Evolutionary conservation across 805 yeast species (phyloP).

Genomic region (Kazachstania martiniae): DNA sequence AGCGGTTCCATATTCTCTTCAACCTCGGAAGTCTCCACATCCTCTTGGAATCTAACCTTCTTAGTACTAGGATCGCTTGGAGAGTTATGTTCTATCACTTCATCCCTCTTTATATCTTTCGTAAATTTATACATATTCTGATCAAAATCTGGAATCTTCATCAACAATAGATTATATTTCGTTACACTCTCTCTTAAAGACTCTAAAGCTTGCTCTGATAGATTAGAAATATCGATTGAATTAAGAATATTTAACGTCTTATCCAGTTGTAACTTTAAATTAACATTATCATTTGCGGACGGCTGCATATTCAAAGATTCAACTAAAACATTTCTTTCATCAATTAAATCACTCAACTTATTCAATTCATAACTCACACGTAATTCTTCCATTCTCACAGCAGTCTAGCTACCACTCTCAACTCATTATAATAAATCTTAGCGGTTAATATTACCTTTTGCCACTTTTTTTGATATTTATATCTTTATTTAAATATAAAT

Average conservation of each 20-base stretch:
- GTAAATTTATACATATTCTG: neutral
- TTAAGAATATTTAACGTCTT: constrained; percentile 1
- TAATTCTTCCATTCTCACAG: constrained; percentile 12
- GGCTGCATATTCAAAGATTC: constrained; percentile 14
- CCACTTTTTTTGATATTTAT: no score
- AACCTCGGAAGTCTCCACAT: constrained; percentile 19
- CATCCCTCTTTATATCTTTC: no score
- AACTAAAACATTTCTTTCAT: constrained; percentile 21
- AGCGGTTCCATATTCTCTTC: constrained; percentile 2
- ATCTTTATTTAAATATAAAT: no score
- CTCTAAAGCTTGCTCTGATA: neutral
- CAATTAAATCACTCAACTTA: constrained; percentile 18
- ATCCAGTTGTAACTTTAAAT: constrained; percentile 15
- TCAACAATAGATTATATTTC: constrained; percentile 12
- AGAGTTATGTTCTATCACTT: no score
- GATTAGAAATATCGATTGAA: neutral
- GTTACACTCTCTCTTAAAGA: constrained; percentile 2
- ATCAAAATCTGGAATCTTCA: constrained; percentile 3
- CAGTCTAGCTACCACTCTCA: no score
- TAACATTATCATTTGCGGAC: constrained; percentile 17
- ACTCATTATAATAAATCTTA: neutral
- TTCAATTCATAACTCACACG: constrained; percentile 21
- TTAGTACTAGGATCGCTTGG: no score
- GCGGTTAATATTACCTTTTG: no score
- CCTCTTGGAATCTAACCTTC: constrained; percentile 18